These are phyloP conservation scores for Russula griseocarnosa DNA, from an alignment of 768 basidiomycete species.

Conservation along the genomic window DNA sequence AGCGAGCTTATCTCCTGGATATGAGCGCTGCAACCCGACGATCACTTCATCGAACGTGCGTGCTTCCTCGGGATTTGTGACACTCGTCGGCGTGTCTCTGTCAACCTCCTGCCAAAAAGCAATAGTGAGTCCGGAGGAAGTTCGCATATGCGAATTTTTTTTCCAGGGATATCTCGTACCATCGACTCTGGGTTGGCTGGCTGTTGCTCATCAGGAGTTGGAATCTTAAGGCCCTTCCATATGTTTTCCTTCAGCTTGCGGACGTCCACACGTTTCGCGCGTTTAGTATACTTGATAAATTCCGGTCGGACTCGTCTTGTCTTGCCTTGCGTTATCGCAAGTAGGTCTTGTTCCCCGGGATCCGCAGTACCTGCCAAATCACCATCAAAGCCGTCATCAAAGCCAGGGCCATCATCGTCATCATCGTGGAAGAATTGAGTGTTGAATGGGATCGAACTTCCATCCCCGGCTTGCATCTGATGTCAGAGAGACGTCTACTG, in stretches of 20 bases:
- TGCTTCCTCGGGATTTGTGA: slow-evolving; percentile 61
- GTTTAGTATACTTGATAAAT: slow-evolving; percentile 89
- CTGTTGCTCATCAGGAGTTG: slow-evolving; percentile 42
- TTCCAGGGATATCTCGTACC: slow-evolving; percentile 39
- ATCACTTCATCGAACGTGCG: slow-evolving; percentile 80
- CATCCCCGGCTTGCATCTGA: slow-evolving; percentile 39
- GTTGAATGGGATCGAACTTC: slow-evolving; percentile 73
- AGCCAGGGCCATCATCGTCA: slow-evolving; percentile 67
- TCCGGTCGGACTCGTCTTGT: slow-evolving; percentile 81
- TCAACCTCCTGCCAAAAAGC: slow-evolving; percentile 51
- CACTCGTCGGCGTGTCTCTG: slow-evolving; percentile 33
- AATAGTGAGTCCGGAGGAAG: background rate
- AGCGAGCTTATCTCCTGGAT: slow-evolving; percentile 91
- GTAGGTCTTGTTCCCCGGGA: slow-evolving; percentile 79
- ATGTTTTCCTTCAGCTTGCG: slow-evolving; percentile 96
- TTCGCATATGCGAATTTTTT: background rate
- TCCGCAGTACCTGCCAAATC: slow-evolving; percentile 45
- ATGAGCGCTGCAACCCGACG: slow-evolving; percentile 70
- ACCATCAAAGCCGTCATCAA: slow-evolving; percentile 64
- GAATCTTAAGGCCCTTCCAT: slow-evolving; percentile 88
- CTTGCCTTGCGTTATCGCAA: slow-evolving; percentile 73
- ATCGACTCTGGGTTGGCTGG: slow-evolving; percentile 46
- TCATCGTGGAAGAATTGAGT: slow-evolving; percentile 98
- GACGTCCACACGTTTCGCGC: slow-evolving; percentile 95
- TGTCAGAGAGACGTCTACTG: background rate